Conservation (phyloP, 805 yeast genomes). For the Lachancea dasiensis region DNA sequence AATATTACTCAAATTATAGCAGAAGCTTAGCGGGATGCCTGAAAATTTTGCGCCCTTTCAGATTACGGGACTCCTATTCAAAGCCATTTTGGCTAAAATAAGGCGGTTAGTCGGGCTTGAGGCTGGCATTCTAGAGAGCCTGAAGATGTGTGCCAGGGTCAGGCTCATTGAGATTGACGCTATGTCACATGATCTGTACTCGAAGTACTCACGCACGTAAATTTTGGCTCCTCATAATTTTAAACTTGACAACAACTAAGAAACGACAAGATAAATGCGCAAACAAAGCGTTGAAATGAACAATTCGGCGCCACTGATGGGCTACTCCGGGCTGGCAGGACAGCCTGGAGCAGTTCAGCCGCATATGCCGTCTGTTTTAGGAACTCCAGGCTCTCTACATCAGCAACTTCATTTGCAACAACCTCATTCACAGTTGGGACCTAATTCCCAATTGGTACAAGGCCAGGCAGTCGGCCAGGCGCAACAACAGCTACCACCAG, state of each 20-base stretch:
- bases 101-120: too few species aligned
- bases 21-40: too few species aligned
- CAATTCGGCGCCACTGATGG: slow-evolving; percentile 10
- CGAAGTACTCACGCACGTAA: too few species aligned
- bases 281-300: slow-evolving; percentile 5
- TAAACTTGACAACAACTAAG: neutral
- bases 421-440: slow-evolving; percentile 8
- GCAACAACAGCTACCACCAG: slow-evolving; percentile 8
- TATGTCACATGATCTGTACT: too few species aligned
- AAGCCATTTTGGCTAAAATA: too few species aligned
- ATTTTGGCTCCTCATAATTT: neutral
- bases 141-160: too few species aligned
- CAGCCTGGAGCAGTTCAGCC: slow-evolving; percentile 8
- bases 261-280: neutral
- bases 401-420: slow-evolving; percentile 10
- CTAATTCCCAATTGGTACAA: slow-evolving; percentile 21
- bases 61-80: too few species aligned
- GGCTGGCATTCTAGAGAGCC: too few species aligned
- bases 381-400: slow-evolving; percentile 11
- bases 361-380: slow-evolving; percentile 9
- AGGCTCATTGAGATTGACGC: too few species aligned
- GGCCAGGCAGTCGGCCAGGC: slow-evolving; percentile 8
- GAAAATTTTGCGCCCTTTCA: too few species aligned
- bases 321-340: slow-evolving; percentile 11
- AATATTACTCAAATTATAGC: too few species aligned